Conservation (phyloP, 495 filamentous ascomycete genomes). For the Letharia columbiana region DNA sequence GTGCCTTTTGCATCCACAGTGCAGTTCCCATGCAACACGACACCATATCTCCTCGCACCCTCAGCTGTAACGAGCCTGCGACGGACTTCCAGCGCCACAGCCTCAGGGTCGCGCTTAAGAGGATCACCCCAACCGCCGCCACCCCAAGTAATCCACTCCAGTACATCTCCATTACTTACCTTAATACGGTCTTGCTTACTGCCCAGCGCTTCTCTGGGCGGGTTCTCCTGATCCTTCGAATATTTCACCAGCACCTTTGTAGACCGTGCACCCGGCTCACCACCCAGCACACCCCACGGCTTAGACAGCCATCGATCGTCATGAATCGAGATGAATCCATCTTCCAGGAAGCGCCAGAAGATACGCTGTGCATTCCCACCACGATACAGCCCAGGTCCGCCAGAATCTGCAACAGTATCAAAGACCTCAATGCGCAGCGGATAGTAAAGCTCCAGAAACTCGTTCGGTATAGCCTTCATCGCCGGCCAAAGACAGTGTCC, state of each 20-base stretch:
- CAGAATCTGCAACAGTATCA: slow-evolving; percentile 41
- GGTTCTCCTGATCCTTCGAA: slow-evolving; percentile 29
- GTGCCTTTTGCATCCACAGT: slow-evolving; percentile 30
- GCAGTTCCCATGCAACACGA: slow-evolving; percentile 33
- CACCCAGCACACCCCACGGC: slow-evolving; percentile 42
- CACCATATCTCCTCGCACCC: slow-evolving; percentile 39
- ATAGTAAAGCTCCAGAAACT: slow-evolving; percentile 44
- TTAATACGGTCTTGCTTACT: slow-evolving; percentile 44
- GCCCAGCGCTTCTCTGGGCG: slow-evolving; percentile 29
- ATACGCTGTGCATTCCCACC: slow-evolving; percentile 44
- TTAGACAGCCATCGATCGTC: slow-evolving; percentile 47
- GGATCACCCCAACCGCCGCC: slow-evolving; percentile 45
- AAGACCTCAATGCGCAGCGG: slow-evolving; percentile 43
- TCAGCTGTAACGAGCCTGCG: slow-evolving; percentile 40
- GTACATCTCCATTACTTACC: slow-evolving; percentile 40
- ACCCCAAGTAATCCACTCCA: slow-evolving; percentile 47
- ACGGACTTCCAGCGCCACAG: slow-evolving; percentile 40
- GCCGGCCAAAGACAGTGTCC: slow-evolving; percentile 46
- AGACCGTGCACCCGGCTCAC: slow-evolving; percentile 38
- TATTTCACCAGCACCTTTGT: slow-evolving; percentile 37
- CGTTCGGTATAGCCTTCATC: slow-evolving; percentile 44
- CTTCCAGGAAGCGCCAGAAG: slow-evolving; percentile 38
- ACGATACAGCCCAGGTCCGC: slow-evolving; percentile 40
- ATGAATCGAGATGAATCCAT: slow-evolving; percentile 41
- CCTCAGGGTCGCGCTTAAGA: slow-evolving; percentile 37